These are phyloP conservation scores for Alternaria solani DNA, from an alignment of 2,329 filamentous ascomycete genomes.

Conservation along the genomic window DNA sequence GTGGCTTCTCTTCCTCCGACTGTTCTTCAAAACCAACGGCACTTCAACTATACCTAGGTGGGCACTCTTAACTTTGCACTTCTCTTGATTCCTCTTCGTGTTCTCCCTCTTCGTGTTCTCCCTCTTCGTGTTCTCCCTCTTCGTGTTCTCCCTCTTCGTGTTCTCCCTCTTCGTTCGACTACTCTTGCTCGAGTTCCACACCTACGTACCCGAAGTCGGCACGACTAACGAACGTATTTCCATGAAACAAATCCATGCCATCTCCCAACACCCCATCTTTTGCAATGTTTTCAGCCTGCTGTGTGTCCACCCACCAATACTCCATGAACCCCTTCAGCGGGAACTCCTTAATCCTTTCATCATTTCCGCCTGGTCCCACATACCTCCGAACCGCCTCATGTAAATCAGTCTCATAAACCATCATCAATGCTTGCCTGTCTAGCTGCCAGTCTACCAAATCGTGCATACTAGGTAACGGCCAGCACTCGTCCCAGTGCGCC, in stretches of 20 bases:
- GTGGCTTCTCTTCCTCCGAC: too few species aligned
- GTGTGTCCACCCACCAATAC: background rate
- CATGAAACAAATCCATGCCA: background rate
- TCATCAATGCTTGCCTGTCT: background rate
- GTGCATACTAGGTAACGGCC: background rate
- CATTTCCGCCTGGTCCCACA: background rate
- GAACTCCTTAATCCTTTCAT: background rate
- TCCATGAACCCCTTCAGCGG: background rate
- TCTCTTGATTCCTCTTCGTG: too few species aligned
- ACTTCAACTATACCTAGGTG: too few species aligned
- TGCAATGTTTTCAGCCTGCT: background rate
- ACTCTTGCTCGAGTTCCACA: background rate
- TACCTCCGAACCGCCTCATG: background rate
- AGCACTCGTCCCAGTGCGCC: background rate
- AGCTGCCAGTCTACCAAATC: background rate
- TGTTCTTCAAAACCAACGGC: too few species aligned
- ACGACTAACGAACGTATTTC: background rate
- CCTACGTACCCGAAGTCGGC: background rate
- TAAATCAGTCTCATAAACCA: background rate
- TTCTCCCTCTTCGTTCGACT: background rate
- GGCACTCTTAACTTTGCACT: too few species aligned
- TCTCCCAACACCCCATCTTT: background rate
- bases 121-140: too few species aligned
- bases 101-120: too few species aligned
- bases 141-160: background rate